Conservation (phyloP, 225 moss, liverwort and hornwort species). For the Sphagnum contortum region DNA sequence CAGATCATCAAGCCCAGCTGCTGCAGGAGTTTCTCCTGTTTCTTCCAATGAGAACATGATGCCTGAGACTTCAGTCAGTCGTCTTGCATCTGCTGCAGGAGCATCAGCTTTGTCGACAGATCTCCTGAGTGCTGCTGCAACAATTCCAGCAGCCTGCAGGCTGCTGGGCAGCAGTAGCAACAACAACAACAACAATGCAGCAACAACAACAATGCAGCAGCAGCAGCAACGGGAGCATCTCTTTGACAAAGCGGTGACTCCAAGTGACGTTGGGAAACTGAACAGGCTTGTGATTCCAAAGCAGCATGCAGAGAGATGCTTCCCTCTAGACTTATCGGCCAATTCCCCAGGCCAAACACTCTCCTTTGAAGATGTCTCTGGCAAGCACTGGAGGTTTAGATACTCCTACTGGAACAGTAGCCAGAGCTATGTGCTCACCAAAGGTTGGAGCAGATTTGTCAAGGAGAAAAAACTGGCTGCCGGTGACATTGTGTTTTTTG, state of each 20-base stretch:
- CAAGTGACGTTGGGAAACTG: constrained; percentile 95
- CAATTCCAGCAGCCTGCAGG: too few relatives aligned
- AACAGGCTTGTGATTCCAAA: constrained; percentile 97
- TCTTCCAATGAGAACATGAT: constrained; percentile 9
- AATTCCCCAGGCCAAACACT: constrained; percentile 95
- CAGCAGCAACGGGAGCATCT: constrained; percentile 60
- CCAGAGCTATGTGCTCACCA: constrained; percentile 96
- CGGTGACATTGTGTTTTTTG: constrained; percentile 89
- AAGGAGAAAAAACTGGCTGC: constrained; percentile 99
- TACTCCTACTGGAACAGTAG: constrained; percentile 99
- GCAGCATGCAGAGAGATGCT: constrained; percentile 96
- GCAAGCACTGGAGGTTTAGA: constrained; percentile 98
- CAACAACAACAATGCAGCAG: too few relatives aligned
- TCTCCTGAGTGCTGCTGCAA: constrained; percentile 6
- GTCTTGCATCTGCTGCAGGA: too few relatives aligned
- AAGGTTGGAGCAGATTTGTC: constrained; percentile 97
- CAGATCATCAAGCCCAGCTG: constrained; percentile 26
- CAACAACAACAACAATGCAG: too few relatives aligned
- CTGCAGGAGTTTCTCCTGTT: constrained; percentile 18
- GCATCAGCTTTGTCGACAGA: too few relatives aligned
- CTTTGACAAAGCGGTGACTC: constrained; percentile 96
- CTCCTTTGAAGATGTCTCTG: constrained; percentile 85
- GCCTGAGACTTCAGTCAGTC: constrained; percentile 9
- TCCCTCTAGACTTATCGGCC: constrained; percentile 78
- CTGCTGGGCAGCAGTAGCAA: not conserved